Conservation (phyloP, 805 yeast genomes). For the Starmera caribaea region DNA sequence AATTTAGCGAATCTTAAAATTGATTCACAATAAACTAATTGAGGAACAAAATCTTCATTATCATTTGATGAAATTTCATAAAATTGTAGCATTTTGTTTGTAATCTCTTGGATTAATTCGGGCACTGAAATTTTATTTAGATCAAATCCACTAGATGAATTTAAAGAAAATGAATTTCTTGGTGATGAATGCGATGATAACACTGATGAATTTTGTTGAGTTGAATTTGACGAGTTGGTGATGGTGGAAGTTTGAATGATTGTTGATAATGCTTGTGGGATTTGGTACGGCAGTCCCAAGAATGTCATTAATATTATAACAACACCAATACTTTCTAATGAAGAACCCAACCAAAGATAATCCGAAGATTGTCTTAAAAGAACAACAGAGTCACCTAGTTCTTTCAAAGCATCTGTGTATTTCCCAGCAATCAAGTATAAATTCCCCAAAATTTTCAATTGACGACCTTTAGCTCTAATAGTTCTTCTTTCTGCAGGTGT, state of each 20-base stretch:
- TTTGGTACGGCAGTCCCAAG: slow-evolving; percentile 40
- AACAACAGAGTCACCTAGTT: slow-evolving; percentile 64
- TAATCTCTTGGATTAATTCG: slow-evolving; percentile 27
- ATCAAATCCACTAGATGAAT: slow-evolving; percentile 6
- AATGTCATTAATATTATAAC: slow-evolving; percentile 52
- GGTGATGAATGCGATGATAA: slow-evolving; percentile 3
- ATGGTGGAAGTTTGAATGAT: slow-evolving; percentile 23
- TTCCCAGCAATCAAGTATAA: slow-evolving; percentile 77
- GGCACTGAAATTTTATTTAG: slow-evolving; percentile 19
- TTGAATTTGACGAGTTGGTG: slow-evolving; percentile 6
- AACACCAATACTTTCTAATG: slow-evolving; percentile 74
- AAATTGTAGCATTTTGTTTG: slow-evolving; percentile 29
- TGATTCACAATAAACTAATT: slow-evolving; percentile 65
- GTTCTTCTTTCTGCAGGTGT: slow-evolving; percentile 25
- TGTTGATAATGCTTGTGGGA: slow-evolving; percentile 21
- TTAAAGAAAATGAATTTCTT: slow-evolving; percentile 1
- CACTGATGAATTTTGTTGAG: slow-evolving; percentile 1
- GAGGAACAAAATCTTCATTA: slow-evolving; percentile 74
- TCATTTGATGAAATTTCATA: slow-evolving; percentile 45
- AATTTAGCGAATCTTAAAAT: slow-evolving; percentile 54
- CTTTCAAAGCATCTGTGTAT: slow-evolving; percentile 55
- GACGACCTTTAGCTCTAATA: slow-evolving; percentile 58
- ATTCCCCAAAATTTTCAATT: slow-evolving; percentile 65
- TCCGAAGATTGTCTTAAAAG: slow-evolving; percentile 57
- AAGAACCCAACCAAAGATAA: slow-evolving; percentile 78